A percentile compares a stretch with the other conserved stretches of the same genome.
Conservation (phyloP, 805 yeast genomes). For the Debaryomyces tyrocola region DNA sequence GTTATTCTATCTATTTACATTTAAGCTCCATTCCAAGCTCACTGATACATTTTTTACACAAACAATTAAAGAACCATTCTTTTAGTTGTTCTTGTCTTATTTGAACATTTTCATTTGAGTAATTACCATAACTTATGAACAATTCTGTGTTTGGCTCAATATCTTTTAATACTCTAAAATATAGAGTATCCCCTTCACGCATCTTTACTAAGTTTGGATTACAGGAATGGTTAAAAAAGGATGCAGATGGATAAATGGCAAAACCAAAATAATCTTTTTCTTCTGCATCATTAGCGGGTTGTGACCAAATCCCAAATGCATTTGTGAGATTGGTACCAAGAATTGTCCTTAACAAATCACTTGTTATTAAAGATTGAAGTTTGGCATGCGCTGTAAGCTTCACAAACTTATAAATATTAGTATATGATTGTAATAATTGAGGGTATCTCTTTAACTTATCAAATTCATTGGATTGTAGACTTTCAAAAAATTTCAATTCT, state of each 20-base stretch:
- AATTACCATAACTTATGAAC: constrained; percentile 62
- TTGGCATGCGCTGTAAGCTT: constrained; percentile 35
- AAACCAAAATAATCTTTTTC: constrained; percentile 59
- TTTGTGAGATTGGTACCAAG: constrained; percentile 64
- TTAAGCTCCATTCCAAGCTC: constrained; percentile 11
- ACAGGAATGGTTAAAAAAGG: constrained; percentile 70
- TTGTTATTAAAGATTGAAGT: constrained; percentile 35
- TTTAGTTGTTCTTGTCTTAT: constrained; percentile 43
- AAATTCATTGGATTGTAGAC: constrained; percentile 53
- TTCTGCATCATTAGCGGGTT: constrained; percentile 35
- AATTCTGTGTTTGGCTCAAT: constrained; percentile 49
- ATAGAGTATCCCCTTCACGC: constrained; percentile 39
- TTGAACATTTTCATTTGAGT: constrained; percentile 36
- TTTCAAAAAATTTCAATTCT: constrained; percentile 34
- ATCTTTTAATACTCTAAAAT: constrained; percentile 42
- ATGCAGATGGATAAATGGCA: constrained; percentile 59
- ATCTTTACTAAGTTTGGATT: constrained; percentile 51
- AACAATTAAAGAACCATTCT: constrained; percentile 63
- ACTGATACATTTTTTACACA: constrained; percentile 46
- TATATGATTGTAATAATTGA: constrained; percentile 46
- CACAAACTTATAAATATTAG: constrained; percentile 48
- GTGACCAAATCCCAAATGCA: constrained; percentile 70
- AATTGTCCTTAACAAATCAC: constrained; percentile 42
- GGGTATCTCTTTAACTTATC: constrained; percentile 49
- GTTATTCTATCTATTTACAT: neutral